These are phyloP conservation scores for Emergomyces pasteurianus DNA, from an alignment of 2,329 filamentous ascomycete species.

Conservation along the genomic window DNA sequence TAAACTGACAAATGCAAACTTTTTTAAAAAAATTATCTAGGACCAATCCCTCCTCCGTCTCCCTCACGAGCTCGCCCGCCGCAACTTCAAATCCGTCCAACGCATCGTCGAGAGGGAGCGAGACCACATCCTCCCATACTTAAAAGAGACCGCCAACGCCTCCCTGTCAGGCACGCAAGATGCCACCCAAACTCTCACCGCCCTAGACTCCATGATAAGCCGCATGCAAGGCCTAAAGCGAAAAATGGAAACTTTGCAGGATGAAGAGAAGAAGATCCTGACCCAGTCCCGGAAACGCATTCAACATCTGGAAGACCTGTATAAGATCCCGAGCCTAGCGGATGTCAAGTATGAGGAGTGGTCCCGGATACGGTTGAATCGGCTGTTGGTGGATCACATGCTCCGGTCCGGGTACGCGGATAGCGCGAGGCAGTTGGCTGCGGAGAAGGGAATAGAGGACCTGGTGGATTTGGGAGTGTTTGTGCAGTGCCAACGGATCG, in stretches of 20 bases:
- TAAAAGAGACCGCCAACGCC: conserved; percentile 46
- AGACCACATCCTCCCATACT: conserved; percentile 34
- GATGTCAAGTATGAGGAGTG: conserved; percentile 92
- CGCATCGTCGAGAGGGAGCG: conserved; percentile 36
- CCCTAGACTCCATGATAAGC: conserved; percentile 71
- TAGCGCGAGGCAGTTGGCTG: conserved; percentile 62
- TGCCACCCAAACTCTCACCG: conserved; percentile 61
- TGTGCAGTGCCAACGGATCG: conserved; percentile 65
- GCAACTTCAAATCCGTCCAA: conserved; percentile 75
- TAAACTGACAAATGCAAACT: not conserved
- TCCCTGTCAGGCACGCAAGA: conserved; percentile 51
- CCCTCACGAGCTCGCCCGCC: conserved; percentile 81
- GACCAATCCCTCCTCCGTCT: conserved; percentile 91
- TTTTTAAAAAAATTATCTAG: conserved; percentile 33
- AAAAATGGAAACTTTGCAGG: conserved; percentile 65
- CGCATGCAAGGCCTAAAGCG: conserved; percentile 79
- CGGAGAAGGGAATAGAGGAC: conserved; percentile 62
- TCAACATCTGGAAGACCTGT: conserved; percentile 67
- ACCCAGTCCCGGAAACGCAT: conserved; percentile 64
- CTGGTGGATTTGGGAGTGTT: conserved; percentile 87
- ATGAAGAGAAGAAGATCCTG: conserved; percentile 69
- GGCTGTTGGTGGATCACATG: conserved; percentile 85
- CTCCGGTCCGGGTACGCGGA: conserved; percentile 70
- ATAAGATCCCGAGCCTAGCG: conserved; percentile 65
- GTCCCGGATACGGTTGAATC: conserved; percentile 69